Base-by-base conservation (phyloP, 768 basidiomycete genomes). In the Gloeostereum incarnatum region DNA sequence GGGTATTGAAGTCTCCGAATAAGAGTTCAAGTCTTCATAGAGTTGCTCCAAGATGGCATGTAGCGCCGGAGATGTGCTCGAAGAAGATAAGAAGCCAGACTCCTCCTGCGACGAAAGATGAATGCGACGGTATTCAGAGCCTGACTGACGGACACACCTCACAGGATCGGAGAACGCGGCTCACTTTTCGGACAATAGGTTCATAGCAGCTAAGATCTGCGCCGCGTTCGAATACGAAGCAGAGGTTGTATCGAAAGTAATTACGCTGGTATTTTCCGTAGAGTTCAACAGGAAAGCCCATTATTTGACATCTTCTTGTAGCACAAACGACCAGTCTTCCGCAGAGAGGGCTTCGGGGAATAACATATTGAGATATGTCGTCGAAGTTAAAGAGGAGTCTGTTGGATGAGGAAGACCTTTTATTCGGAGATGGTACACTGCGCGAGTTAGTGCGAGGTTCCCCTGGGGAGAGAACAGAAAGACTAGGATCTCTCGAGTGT, bases 181-280 rank as follows among this genome's bases (percentile, higher is more conserved):
- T 90, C 30, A 91, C 80, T 67, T 99, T 99, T 36, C 94, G 76
- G 6, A 97, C 90, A 35, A 99, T 77, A 3, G 92, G 89, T 47
- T 98, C 94, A 61, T 93, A 98, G 47, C 91, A 93, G 52, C 89
- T 91, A 38, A 97, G 64, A 56, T 96, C 92, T 8, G 90, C 90
- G 18, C 74, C 73, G 31, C 87, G 78, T 33, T 91, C 85, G 57
- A 99, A 99, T 3, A 97, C 94, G 57, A 97, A 96, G 58, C 93
- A 97, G 19, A 97, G 62, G 55, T 98, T 98, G 61, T 87, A 97
- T 45, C 83, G 72, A 58, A 96, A 93, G 56, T 84, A 89, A 52
- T 92, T 85, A 19, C 94, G 72, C 40, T 76, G 68, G 53, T 97
- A 96, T 46, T 68, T 74, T 24, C 78, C 85, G 36, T 69, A 66